phyloP scores from a whole-genome alignment of 495 filamentous ascomycete genomes.

The Letharia columbiana region DNA sequence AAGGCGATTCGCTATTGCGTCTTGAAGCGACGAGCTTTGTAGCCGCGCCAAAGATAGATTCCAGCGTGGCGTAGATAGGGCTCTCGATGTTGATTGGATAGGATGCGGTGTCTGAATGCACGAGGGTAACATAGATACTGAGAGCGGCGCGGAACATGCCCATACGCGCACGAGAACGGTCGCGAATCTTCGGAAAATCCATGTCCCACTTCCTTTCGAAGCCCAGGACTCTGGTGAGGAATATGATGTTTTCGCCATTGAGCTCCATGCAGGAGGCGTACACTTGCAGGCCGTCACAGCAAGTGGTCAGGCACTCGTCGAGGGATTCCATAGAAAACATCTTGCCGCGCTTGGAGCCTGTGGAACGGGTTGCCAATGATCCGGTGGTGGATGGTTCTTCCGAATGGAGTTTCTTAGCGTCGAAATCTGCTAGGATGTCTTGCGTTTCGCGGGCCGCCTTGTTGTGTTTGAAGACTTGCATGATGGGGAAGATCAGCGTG shows the following conservation, averaged over 20 bases:
- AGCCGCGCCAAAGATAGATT: conserved; percentile 41
- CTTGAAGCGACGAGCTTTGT: conserved; percentile 22
- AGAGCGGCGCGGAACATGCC: conserved; percentile 44
- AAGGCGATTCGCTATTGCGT: neutral
- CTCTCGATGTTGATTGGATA: conserved; percentile 57
- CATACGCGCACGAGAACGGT: conserved; percentile 29
- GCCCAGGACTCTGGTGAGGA: conserved; percentile 48
- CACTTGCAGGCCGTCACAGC: conserved; percentile 41
- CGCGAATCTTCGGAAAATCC: conserved; percentile 20
- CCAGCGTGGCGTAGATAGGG: conserved; percentile 38
- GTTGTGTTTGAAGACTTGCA: conserved; percentile 38
- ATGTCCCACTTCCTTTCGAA: conserved; percentile 40
- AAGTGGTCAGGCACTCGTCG: conserved; percentile 47
- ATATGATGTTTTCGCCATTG: conserved; percentile 60
- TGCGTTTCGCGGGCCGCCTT: conserved; percentile 24
- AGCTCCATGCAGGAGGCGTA: conserved; percentile 57
- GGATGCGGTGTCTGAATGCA: conserved; percentile 46
- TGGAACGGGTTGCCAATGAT: conserved; percentile 29
- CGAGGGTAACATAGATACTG: conserved; percentile 49
- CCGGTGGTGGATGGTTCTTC: conserved; percentile 17
- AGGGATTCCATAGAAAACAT: conserved; percentile 52
- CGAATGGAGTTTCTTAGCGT: conserved; percentile 28
- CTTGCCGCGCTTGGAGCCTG: conserved; percentile 26
- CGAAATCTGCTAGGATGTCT: conserved; percentile 32
- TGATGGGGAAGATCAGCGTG: conserved; percentile 47